These are phyloP conservation scores for Metschnikowia koreensis DNA, from an alignment of 805 yeast genomes.

Conservation along the genomic window DNA sequence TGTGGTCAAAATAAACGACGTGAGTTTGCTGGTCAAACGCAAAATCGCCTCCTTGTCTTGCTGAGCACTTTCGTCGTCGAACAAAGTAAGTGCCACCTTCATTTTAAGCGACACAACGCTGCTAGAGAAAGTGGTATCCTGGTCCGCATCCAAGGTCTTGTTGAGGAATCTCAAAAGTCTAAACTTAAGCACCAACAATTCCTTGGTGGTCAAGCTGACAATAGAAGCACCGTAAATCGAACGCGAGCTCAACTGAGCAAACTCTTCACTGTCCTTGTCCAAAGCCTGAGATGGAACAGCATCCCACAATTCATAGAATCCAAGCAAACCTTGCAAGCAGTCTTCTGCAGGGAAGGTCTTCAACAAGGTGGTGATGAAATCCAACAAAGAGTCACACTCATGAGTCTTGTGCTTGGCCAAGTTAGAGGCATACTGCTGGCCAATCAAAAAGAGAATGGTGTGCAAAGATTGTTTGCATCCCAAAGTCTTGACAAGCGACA, in stretches of 20 bases:
- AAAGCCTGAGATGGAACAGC: constrained; percentile 42
- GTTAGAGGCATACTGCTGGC: constrained; percentile 65
- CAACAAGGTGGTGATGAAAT: constrained; percentile 69
- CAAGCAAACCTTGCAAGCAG: constrained; percentile 55
- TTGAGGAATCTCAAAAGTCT: constrained; percentile 58
- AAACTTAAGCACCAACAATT: constrained; percentile 47
- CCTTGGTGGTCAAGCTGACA: constrained; percentile 48
- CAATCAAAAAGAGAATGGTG: constrained; percentile 71
- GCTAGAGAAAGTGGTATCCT: constrained; percentile 19
- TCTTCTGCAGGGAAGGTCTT: constrained; percentile 65
- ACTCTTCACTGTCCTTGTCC: constrained; percentile 38
- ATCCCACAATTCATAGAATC: constrained; percentile 53
- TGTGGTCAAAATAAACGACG: constrained; percentile 34
- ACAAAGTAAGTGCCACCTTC: constrained; percentile 50
- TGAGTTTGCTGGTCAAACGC: constrained; percentile 30
- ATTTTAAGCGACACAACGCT: constrained; percentile 40
- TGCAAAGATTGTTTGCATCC: constrained; percentile 68
- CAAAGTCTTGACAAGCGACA: constrained; percentile 73
- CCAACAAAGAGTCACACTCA: constrained; percentile 67
- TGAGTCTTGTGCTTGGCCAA: constrained; percentile 54
- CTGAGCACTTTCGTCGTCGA: constrained; percentile 39
- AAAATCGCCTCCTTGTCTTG: constrained; percentile 31
- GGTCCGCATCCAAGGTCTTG: constrained; percentile 39
- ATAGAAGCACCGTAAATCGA: constrained; percentile 64
- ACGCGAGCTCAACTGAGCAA: constrained; percentile 44